Percentiles rank a stretch among this genome's conserved stretches.
Evolutionary conservation across 768 basidiomycete species (phyloP).

Genomic region (Lyophyllum semitale): DNA sequence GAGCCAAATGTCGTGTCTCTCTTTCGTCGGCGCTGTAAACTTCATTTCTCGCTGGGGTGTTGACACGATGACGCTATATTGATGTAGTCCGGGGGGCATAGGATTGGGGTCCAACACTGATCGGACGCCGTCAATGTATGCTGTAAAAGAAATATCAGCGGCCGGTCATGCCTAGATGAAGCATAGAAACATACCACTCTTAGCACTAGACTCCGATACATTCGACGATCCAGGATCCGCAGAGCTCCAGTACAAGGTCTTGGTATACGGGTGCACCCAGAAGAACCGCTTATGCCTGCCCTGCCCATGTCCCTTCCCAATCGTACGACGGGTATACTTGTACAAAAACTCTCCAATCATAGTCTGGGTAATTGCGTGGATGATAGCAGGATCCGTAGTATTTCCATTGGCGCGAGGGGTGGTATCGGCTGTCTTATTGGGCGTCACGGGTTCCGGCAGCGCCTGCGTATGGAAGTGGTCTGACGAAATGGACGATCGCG

Average conservation of each 20-base stretch:
- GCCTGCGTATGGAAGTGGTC: constrained; percentile 55
- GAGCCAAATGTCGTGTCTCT: constrained; percentile 96
- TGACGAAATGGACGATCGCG: constrained; percentile 82
- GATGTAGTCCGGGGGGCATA: constrained; percentile 91
- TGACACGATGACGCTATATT: constrained; percentile 90
- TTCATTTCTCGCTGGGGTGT: constrained; percentile 97
- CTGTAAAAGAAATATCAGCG: constrained; percentile 39
- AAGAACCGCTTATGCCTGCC: constrained; percentile 94
- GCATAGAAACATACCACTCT: constrained; percentile 77
- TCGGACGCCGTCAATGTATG: constrained; percentile 91
- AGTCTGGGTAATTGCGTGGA: constrained; percentile 97
- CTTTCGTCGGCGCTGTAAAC: constrained; percentile 94
- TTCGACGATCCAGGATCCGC: constrained; percentile 89
- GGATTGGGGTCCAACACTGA: constrained; percentile 94
- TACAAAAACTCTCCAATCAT: constrained; percentile 99
- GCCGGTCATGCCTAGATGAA: neutral
- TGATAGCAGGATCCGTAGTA: constrained; percentile 84
- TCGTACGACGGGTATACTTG: constrained; percentile 90
- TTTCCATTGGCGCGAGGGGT: constrained; percentile 42
- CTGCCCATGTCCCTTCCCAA: constrained; percentile 91
- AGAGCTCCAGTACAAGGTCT: constrained; percentile 96
- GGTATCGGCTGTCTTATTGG: constrained; percentile 46
- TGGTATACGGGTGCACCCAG: constrained; percentile 99
- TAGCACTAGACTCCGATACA: constrained; percentile 90
- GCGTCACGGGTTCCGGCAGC: constrained; percentile 41